Conservation (phyloP, 805 yeast species). For the Candida insectalens region DNA sequence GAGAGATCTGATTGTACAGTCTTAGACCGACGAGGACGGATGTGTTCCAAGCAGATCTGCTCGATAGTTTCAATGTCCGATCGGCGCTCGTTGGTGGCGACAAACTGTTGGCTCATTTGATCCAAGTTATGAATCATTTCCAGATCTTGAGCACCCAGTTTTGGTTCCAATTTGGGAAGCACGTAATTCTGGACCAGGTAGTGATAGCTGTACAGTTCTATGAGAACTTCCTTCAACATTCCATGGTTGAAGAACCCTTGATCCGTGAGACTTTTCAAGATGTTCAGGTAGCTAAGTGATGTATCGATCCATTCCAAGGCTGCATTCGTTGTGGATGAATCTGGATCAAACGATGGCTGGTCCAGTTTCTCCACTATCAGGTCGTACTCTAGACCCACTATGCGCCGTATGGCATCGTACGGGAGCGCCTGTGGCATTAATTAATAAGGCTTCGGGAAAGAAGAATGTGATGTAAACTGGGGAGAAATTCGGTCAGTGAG, state of each 20-base stretch:
- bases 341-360: too few species aligned
- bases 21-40: not conserved
- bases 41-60: constrained; percentile 8
- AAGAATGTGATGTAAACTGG: too few species aligned
- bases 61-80: constrained; percentile 9
- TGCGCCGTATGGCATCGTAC: too few species aligned
- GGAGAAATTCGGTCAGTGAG: too few species aligned
- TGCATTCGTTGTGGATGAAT: too few species aligned
- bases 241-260: constrained; percentile 8
- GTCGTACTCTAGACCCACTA: too few species aligned
- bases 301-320: constrained; percentile 14
- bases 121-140: constrained; percentile 9
- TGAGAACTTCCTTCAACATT: constrained; percentile 11
- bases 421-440: too few species aligned
- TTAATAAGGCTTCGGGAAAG: too few species aligned
- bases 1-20: not conserved
- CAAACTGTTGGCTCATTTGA: constrained; percentile 6
- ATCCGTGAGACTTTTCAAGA: constrained; percentile 8
- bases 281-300: constrained; percentile 13
- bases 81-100: constrained; percentile 6
- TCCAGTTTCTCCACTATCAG: too few species aligned
- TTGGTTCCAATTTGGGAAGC: constrained; percentile 6
- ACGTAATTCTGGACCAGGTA: constrained; percentile 11
- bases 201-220: constrained; percentile 13
- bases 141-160: constrained; percentile 9